These are phyloP conservation scores for Leucosporidium creatinivorum DNA, from an alignment of 768 basidiomycete genomes.

Conservation along the genomic window DNA sequence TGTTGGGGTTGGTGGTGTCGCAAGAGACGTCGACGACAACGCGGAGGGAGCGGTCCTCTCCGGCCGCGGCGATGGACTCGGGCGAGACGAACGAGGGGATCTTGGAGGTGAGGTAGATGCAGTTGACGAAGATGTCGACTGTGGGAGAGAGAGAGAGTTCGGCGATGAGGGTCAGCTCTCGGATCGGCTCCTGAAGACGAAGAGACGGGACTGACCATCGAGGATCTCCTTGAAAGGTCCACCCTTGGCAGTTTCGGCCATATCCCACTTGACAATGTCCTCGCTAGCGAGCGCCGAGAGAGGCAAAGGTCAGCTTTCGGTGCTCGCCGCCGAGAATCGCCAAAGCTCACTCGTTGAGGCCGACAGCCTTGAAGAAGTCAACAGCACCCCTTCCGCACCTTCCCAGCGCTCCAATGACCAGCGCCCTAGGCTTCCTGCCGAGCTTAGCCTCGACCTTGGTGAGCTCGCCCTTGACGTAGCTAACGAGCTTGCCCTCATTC, in stretches of 20 bases:
- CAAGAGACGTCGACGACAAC: constrained; percentile 97
- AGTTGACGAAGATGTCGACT: constrained; percentile 98
- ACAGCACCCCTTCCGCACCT: constrained; percentile 92
- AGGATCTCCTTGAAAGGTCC: constrained; percentile 94
- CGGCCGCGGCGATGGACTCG: constrained; percentile 65
- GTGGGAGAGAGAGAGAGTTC: neutral
- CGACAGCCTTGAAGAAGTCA: constrained; percentile 84
- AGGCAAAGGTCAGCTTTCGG: neutral
- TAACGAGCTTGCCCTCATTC: constrained; percentile 78
- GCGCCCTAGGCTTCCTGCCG: constrained; percentile 57
- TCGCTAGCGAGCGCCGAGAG: constrained; percentile 49
- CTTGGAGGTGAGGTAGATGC: constrained; percentile 85
- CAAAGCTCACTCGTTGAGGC: constrained; percentile 73
- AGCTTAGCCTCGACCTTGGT: constrained; percentile 56
- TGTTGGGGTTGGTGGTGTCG: constrained; percentile 97
- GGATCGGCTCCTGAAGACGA: neutral
- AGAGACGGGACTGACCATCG: constrained; percentile 48
- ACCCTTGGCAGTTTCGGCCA: constrained; percentile 92
- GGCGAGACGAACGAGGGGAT: constrained; percentile 76
- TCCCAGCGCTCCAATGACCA: constrained; percentile 93
- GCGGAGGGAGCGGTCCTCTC: constrained; percentile 58
- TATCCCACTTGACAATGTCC: constrained; percentile 94
- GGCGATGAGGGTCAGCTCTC: neutral
- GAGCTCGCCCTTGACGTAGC: constrained; percentile 58
- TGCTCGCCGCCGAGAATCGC: neutral